Base-by-base conservation (phyloP, 176 grass and related monocot species). In the Aegilops umbellulata region DNA sequence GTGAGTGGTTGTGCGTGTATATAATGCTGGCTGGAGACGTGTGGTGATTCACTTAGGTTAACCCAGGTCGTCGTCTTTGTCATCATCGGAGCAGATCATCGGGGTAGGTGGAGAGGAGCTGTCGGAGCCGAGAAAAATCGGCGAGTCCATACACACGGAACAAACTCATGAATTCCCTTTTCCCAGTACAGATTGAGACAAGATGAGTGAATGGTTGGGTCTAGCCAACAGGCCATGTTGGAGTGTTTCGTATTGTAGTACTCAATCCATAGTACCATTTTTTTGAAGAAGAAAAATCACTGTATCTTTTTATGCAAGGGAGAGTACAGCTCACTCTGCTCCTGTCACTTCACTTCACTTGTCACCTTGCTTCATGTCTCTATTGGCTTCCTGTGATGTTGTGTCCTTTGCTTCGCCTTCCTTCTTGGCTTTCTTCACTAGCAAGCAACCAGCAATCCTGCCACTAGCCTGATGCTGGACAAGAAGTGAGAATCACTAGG, bases 51-150 rank as follows among this genome's bases (percentile, higher is more conserved):
- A 26, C 22, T 62, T 79, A 41, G 34, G 57, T 79, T 78, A 55
- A 22, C 29, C 2, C 3, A 19, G 8, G 8, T 19, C 31, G 30
- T 19, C 30, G 30, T 16, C 8, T 58, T 58, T 58, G 49, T 31
- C 27, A 6, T 36, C 30, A 24, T 17, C 36, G 36, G 49, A 53
- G 49, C 16, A 53, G 47, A 16, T 53, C 49, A 6, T 20, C 24
- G 78, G 60, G 65, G 78, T 38, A 80, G 53, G 78, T 80, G 23
- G 27, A 14, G n/a, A 26, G 32, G 77, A 61, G 55, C 30, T 79
- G 32, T 79, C 34, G 75, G 20, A 35, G 19, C 27, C 22, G 29
- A 60, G 51, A 77, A 44, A 9, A 73, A 25, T 42, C n/a, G 16
- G 49, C 0, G 17, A 19, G 53, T 57, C 53, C 53, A 57, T 57